phyloP scores from a whole-genome alignment of 495 filamentous ascomycete species.

The Podospora appendiculata region DNA sequence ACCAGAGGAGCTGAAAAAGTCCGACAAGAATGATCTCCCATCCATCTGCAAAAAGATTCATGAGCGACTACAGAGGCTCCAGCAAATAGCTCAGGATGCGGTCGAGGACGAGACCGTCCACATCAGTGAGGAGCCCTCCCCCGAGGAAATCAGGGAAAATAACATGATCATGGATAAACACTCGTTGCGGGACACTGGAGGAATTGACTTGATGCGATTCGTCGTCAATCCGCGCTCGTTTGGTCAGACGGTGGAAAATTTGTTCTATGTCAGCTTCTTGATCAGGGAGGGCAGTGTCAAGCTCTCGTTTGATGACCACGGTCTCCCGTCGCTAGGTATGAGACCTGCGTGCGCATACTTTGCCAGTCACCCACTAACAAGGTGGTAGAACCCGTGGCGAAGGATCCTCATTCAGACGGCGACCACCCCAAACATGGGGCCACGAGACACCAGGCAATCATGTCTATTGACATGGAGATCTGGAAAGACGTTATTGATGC shows the following conservation, averaged over 20 bases:
- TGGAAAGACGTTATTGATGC: slow-evolving; percentile 70
- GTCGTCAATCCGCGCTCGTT: slow-evolving; percentile 85
- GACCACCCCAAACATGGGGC: slow-evolving; percentile 27
- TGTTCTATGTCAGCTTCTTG: slow-evolving; percentile 94
- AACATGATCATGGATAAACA: slow-evolving; percentile 38
- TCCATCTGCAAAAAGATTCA: slow-evolving; percentile 59
- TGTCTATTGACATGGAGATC: slow-evolving; percentile 71
- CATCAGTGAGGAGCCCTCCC: slow-evolving; percentile 18
- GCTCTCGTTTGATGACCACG: slow-evolving; percentile 53
- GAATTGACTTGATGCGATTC: slow-evolving; percentile 70
- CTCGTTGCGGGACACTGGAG: slow-evolving; percentile 52
- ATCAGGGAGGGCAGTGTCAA: slow-evolving; percentile 76
- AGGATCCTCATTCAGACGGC: not conserved
- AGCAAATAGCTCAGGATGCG: slow-evolving; percentile 30
- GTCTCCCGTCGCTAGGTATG: slow-evolving; percentile 69
- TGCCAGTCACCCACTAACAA: slow-evolving; percentile 1
- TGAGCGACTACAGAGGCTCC: slow-evolving; percentile 31
- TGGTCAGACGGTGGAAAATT: slow-evolving; percentile 91
- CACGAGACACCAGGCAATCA: slow-evolving; percentile 73
- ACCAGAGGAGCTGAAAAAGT: slow-evolving; percentile 60
- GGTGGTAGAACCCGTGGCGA: slow-evolving; percentile 1
- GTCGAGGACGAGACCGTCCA: slow-evolving; percentile 32
- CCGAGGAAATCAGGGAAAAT: slow-evolving; percentile 30
- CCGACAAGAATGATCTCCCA: slow-evolving; percentile 69
- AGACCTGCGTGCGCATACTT: not conserved